Evolutionary conservation across 768 basidiomycete genomes (phyloP).

Genomic region (Pulveroboletus sp.): DNA sequence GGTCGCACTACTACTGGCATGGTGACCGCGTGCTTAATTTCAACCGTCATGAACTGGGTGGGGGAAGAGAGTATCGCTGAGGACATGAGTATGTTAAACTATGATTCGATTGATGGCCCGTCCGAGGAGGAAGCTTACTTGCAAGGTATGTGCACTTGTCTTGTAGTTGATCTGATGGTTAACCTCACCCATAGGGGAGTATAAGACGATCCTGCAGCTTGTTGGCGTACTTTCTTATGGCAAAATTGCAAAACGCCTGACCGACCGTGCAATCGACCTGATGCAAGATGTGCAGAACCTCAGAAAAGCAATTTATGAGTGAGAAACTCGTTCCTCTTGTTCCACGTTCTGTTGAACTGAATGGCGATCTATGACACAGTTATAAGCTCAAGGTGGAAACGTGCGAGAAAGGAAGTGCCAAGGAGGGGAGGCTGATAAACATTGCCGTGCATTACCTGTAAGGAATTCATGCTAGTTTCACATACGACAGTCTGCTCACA

Average conservation of each 20-base stretch:
- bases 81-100: slow-evolving; percentile 39
- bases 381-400: slow-evolving; percentile 90
- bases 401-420: slow-evolving; percentile 69
- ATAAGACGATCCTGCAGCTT: slow-evolving; percentile 93
- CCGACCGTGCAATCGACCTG: slow-evolving; percentile 83
- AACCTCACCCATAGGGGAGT: slow-evolving; percentile 64
- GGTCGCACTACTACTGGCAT: slow-evolving; percentile 95
- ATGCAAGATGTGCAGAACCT: slow-evolving; percentile 98
- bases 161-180: neutral
- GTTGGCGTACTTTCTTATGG: slow-evolving; percentile 90
- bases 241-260: slow-evolving; percentile 85
- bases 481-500: slow-evolving; percentile 5
- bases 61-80: slow-evolving; percentile 39
- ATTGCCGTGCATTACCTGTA: slow-evolving; percentile 88
- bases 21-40: slow-evolving; percentile 84
- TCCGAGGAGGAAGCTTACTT: slow-evolving; percentile 88
- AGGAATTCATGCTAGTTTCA: slow-evolving; percentile 21
- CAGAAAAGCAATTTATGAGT: slow-evolving; percentile 94
- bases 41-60: slow-evolving; percentile 62
- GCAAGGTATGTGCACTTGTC: slow-evolving; percentile 49
- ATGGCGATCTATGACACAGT: slow-evolving; percentile 36
- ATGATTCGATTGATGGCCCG: slow-evolving; percentile 73
- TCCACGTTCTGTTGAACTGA: neutral
- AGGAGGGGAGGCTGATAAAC: slow-evolving; percentile 68
- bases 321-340: slow-evolving; percentile 27